Percentiles rank a stretch among this genome's conserved stretches.
These are phyloP conservation scores for Tetradesmus lagerheimii DNA, from an alignment of 139 green algal genomes.

Conservation along the genomic window DNA sequence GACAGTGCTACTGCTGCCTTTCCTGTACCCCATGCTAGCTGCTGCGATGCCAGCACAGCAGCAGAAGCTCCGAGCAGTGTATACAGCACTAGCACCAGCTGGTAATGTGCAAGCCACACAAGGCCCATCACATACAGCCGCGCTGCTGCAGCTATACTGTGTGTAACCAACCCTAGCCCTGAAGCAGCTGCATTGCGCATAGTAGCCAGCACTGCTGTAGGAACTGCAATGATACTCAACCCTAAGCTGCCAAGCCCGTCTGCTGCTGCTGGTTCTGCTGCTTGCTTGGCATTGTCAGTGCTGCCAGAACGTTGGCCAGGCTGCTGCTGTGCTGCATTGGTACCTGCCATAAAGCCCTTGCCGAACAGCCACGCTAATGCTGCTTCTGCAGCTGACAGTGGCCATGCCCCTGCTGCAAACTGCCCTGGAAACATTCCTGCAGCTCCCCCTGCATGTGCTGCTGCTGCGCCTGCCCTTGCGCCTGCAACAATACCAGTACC, in stretches of 20 bases:
- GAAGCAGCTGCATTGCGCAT: neutral
- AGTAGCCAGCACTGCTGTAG: neutral
- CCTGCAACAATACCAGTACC: neutral
- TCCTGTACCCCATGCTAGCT: neutral
- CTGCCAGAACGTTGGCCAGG: neutral
- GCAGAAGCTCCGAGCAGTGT: neutral
- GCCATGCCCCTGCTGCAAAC: neutral
- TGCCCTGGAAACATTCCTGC: neutral
- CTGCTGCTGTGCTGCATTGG: neutral
- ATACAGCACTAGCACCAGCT: neutral
- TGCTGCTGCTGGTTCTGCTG: too few relatives aligned
- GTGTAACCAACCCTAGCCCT: neutral
- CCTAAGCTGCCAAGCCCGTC: neutral
- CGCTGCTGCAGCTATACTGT: neutral
- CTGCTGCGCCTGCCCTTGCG: too few relatives aligned
- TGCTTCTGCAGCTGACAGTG: neutral
- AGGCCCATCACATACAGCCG: neutral
- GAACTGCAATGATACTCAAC: neutral
- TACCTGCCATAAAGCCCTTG: neutral
- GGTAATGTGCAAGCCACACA: neutral
- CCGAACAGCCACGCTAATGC: neutral
- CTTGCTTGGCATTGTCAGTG: neutral
- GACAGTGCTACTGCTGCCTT: neutral
- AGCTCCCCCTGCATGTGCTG: neutral
- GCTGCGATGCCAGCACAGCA: neutral